Percentiles rank a stretch among this genome's conserved stretches.
Conservation (phyloP, 192 early-diverging fungal genomes). For the Coemansia sp. region DNA sequence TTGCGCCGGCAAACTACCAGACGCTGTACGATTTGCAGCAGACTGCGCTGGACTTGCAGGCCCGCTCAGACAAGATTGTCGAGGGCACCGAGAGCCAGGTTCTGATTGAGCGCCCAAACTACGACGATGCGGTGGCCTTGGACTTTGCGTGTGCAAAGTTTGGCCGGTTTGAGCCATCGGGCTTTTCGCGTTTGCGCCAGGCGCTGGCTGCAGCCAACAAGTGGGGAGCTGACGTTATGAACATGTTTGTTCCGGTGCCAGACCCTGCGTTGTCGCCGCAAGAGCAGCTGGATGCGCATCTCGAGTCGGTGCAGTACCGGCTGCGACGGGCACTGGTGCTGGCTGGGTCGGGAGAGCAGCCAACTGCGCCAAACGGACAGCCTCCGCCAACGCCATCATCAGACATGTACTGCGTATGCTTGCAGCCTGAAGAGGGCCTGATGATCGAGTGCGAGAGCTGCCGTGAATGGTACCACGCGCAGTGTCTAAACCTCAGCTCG, state of each 20-base stretch:
- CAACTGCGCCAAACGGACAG: neutral
- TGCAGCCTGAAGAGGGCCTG: slow-evolving; percentile 58
- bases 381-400: neutral
- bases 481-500: slow-evolving; percentile 57
- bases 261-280: neutral
- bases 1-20: slow-evolving; percentile 21
- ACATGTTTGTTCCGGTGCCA: slow-evolving; percentile 20
- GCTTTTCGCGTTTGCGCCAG: slow-evolving; percentile 9
- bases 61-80: slow-evolving; percentile 25
- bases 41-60: slow-evolving; percentile 37
- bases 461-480: slow-evolving; percentile 65
- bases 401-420: slow-evolving; percentile 63
- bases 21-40: slow-evolving; percentile 27
- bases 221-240: slow-evolving; percentile 20
- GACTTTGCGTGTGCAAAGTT: slow-evolving; percentile 16
- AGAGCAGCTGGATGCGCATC: slow-evolving; percentile 13
- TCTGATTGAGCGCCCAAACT: slow-evolving; percentile 36
- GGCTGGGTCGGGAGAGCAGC: neutral
- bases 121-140: slow-evolving; percentile 18
- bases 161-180: slow-evolving; percentile 38
- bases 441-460: slow-evolving; percentile 72
- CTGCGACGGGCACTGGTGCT: slow-evolving; percentile 22
- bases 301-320: slow-evolving; percentile 19
- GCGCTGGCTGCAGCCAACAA: slow-evolving; percentile 16
- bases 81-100: slow-evolving; percentile 20